Conservation (phyloP, 2,329 filamentous ascomycete genomes). For the Colletotrichum phormii region DNA sequence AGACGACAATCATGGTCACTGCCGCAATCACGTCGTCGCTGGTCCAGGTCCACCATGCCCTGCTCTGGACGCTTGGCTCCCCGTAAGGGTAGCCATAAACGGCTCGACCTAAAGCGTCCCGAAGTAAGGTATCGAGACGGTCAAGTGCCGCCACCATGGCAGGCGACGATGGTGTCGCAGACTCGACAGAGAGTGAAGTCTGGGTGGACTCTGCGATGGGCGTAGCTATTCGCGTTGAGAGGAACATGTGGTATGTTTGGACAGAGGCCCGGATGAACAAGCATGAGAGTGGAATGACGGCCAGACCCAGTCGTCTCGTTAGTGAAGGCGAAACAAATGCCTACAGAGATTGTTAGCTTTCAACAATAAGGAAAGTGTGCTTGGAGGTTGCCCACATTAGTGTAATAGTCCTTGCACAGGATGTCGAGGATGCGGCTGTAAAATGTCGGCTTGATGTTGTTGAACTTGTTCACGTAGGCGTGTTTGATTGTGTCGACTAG, state of each 20-base stretch:
- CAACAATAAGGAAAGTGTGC: not conserved
- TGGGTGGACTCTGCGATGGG: conserved; percentile 75
- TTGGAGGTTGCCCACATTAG: conserved; percentile 71
- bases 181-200: conserved; percentile 74
- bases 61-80: conserved; percentile 46
- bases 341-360: conserved; percentile 50
- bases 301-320: conserved; percentile 88
- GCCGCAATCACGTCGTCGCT: conserved; percentile 81
- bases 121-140: conserved; percentile 81
- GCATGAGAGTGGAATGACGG: conserved; percentile 91
- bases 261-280: conserved; percentile 94
- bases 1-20: conserved; percentile 85
- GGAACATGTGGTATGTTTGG: conserved; percentile 98
- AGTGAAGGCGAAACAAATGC: conserved; percentile 93
- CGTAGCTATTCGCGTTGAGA: conserved; percentile 85
- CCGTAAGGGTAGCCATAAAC: conserved; percentile 71
- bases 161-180: conserved; percentile 73
- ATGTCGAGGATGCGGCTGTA: conserved; percentile 94
- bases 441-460: conserved; percentile 91
- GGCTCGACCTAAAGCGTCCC: conserved; percentile 80
- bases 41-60: conserved; percentile 67
- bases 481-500: conserved; percentile 97
- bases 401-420: conserved; percentile 97
- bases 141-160: conserved; percentile 82
- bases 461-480: conserved; percentile 98